Evolutionary conservation across 1,139 yeast species (phyloP), one percentile per base, ranked within the genome.

Genomic region (Hanseniaspora sp.): DNA sequence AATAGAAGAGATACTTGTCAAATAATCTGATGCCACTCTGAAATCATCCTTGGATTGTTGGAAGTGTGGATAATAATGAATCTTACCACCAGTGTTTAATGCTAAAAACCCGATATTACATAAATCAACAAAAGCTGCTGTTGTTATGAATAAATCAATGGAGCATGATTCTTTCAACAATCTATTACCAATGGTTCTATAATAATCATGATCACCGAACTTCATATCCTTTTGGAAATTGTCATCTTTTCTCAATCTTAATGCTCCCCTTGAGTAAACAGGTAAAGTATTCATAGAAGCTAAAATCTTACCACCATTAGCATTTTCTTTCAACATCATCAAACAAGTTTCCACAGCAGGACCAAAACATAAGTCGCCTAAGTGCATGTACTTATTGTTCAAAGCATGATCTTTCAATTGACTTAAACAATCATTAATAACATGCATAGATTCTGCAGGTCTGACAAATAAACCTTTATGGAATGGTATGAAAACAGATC

Each of bases 401-500:
- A 18, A 9, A 40, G 39, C 43, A 45, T 73, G 64, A 34, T 69
- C 69, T 58, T 83, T 86, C 55, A 92, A 72, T 53, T 78, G 73
- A 57, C 76, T 76, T 56, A 94, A 74, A 1, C 92, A 79, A 56
- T 77, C 80, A 52, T 83, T 86, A 55, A 92, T 81, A 12, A 79
- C 78, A 46, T 68, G 64, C 57, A 80, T 72, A 29, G 87, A 77
- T 57, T 81, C 86, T 7, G 70, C 71, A 0, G 95, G 88, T 59
- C 84, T 88, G 7, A 79, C 95, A 69, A 88, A 88, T 40, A 90
- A 68, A 0, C 96, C 97, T 0, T 76, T 77, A 58, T 72, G 71
- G 58, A 90, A 74, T 3, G 99, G 99, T 30, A 90, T 73, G 62
- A 88, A 87, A 2, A 90, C 85, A 57, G 86, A 94, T 12, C 79